Conservation (phyloP, 73 alveolate species). For the Loxodes magnus region DNA sequence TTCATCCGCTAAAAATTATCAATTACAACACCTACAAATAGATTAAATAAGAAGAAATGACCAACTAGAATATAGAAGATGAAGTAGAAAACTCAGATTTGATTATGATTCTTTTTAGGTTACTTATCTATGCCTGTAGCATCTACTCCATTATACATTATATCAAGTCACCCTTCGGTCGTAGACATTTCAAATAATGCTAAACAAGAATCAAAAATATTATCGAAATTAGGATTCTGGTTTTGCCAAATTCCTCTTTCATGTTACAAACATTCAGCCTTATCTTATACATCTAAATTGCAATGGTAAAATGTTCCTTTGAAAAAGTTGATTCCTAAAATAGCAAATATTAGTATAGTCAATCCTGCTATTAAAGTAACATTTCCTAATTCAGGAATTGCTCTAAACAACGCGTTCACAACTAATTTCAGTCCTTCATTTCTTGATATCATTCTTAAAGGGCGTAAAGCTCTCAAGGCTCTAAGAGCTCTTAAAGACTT, state of each 20-base stretch:
- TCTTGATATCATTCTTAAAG: too few species aligned
- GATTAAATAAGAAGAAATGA: constrained; percentile 16
- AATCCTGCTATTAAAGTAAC: constrained; percentile 20
- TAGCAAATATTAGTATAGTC: constrained; percentile 23
- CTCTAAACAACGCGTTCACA: constrained; percentile 17
- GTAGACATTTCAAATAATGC: constrained; percentile 32
- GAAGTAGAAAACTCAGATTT: constrained; percentile 1
- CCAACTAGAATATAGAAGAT: constrained; percentile 27
- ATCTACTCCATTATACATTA: constrained; percentile 35
- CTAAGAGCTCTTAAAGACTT: constrained; percentile 30
- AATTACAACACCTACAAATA: constrained; percentile 36
- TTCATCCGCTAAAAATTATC: constrained; percentile 35
- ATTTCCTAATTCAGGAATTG: constrained; percentile 26
- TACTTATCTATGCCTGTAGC: constrained; percentile 17
- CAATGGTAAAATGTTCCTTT: too few species aligned
- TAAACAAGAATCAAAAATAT: constrained; percentile 4
- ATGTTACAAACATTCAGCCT: too few species aligned
- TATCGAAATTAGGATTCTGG: constrained; percentile 21
- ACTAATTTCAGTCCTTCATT: constrained; percentile 21
- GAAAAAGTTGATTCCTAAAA: constrained; percentile 12
- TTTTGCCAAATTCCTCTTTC: constrained; percentile 35
- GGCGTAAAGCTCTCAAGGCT: constrained; percentile 40
- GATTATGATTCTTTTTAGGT: constrained; percentile 14
- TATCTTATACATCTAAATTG: too few species aligned
- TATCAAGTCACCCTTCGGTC: constrained; percentile 30